Evolutionary conservation across 106 monocot genomes (phyloP).

Genomic region (Ottelia alismoides): DNA sequence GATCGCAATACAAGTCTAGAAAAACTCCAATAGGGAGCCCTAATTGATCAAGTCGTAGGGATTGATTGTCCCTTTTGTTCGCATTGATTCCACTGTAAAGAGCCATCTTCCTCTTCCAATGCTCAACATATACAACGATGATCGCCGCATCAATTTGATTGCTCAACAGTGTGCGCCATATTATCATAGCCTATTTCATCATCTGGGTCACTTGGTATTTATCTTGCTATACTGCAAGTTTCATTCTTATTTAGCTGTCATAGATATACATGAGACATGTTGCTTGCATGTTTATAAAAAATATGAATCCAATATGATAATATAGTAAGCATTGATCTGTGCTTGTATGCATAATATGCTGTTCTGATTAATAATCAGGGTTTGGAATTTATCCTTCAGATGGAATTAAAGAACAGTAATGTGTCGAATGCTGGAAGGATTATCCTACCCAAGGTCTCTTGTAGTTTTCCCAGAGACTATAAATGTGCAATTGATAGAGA

Average conservation of each 20-base stretch:
- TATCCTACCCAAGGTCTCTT: conserved; percentile 19
- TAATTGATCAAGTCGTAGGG: too few species aligned
- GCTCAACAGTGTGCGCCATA: too few species aligned
- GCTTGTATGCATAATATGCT: not conserved
- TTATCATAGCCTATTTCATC: conserved; percentile 4
- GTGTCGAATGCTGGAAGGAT: conserved; percentile 22
- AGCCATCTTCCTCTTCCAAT: too few species aligned
- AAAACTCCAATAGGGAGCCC: too few species aligned
- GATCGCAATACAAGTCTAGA: too few species aligned
- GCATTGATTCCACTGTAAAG: too few species aligned
- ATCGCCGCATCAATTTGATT: too few species aligned
- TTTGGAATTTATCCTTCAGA: conserved; percentile 15
- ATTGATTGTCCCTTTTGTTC: too few species aligned
- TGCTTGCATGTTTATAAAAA: not conserved
- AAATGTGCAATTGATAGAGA: too few species aligned
- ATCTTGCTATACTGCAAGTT: not conserved
- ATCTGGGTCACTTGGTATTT: conserved; percentile 2
- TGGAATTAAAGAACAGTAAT: conserved; percentile 24
- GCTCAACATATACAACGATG: too few species aligned
- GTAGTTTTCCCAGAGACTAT: too few species aligned
- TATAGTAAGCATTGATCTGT: not conserved
- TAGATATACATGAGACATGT: not conserved
- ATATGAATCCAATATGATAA: not conserved
- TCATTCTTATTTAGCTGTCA: not conserved
- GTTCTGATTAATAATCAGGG: conserved; percentile 11